These are phyloP conservation scores for Pelargonium fulgidum DNA, from an alignment of 441 rosid genomes.

Conservation along the genomic window DNA sequence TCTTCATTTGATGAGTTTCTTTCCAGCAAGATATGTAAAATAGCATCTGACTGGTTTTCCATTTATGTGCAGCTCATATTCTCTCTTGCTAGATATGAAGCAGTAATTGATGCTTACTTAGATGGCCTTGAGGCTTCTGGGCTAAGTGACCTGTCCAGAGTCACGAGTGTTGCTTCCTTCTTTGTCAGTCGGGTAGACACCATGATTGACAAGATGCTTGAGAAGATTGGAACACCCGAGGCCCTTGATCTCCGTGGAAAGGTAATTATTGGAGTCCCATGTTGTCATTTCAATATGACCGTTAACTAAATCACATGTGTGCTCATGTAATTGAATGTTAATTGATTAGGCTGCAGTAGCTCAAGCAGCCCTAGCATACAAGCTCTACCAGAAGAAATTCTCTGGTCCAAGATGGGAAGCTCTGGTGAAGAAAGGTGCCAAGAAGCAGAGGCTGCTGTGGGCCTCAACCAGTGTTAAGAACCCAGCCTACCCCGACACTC, in stretches of 20 bases:
- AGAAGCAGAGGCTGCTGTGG: constrained; percentile 94
- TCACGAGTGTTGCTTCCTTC: constrained; percentile 96
- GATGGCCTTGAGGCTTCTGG: constrained; percentile 99
- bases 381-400: constrained; percentile 93
- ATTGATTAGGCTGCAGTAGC: constrained; percentile 83
- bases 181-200: constrained; percentile 97
- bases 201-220: constrained; percentile 88
- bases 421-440: constrained; percentile 87
- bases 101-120: constrained; percentile 94
- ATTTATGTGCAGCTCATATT: constrained; percentile 63
- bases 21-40: not conserved
- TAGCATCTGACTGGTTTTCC: not conserved
- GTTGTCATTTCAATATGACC: not conserved
- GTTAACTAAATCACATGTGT: not conserved
- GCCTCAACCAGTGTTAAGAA: constrained; percentile 96
- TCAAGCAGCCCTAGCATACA: constrained; percentile 88
- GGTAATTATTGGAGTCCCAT: constrained; percentile 33
- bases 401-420: constrained; percentile 99
- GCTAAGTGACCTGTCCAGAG: constrained; percentile 77
- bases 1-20: not conserved
- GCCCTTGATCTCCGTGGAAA: constrained; percentile 95
- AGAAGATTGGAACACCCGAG: constrained; percentile 85
- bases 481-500: constrained; percentile 80
- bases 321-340: constrained; percentile 12
- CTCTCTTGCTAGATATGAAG: constrained; percentile 87